phyloP scores from a whole-genome alignment of 495 filamentous ascomycete species.

The Talaromyces thailandensis region DNA sequence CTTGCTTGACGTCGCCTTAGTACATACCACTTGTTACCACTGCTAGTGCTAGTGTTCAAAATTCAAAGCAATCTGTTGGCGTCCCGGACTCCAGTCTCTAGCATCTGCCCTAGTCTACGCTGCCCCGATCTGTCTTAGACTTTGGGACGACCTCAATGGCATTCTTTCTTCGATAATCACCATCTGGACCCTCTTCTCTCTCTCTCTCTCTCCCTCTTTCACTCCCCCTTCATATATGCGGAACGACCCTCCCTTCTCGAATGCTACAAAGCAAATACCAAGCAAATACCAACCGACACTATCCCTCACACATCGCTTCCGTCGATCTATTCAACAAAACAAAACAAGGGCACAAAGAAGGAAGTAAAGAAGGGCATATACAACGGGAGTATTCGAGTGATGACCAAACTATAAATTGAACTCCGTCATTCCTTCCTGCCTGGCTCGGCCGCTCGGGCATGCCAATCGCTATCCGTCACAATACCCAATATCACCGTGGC shows the following conservation, averaged over 20 bases:
- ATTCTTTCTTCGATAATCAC: background rate
- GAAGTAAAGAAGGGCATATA: background rate
- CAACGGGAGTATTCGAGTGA: background rate
- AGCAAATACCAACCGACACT: background rate
- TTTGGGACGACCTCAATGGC: constrained; percentile 1
- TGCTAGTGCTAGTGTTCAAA: background rate
- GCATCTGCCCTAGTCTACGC: background rate
- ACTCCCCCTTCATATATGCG: background rate
- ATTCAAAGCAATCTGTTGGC: background rate
- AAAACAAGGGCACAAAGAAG: background rate
- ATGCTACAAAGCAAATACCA: background rate
- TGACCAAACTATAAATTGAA: background rate
- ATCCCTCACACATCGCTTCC: background rate
- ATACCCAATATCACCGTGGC: background rate
- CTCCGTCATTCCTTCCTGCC: background rate
- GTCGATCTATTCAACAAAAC: background rate
- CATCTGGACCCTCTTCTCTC: background rate
- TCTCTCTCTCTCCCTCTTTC: background rate
- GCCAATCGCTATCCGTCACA: background rate
- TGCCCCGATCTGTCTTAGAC: constrained; percentile 4
- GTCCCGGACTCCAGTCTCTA: background rate
- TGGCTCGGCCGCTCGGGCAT: background rate
- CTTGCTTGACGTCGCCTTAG: background rate
- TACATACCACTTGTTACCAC: background rate
- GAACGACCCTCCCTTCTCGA: constrained; percentile 4